These are phyloP conservation scores for Neofusicoccum cordaticola DNA, from an alignment of 2,329 filamentous ascomycete species.

Conservation along the genomic window DNA sequence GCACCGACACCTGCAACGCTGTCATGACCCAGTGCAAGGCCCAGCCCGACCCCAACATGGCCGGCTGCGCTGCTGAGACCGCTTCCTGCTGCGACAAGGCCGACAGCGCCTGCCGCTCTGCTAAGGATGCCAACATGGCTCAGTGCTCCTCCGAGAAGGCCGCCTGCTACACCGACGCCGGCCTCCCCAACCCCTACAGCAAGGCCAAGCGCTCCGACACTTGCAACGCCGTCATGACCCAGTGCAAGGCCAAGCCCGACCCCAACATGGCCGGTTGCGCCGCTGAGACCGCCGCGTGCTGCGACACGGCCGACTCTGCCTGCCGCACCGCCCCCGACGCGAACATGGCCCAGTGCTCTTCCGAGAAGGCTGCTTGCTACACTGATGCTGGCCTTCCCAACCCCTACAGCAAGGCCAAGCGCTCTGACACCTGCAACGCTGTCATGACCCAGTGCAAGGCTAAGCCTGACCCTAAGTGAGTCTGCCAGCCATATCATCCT, in stretches of 20 bases:
- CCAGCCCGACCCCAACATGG: not conserved
- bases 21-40: not conserved
- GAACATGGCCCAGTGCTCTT: not conserved
- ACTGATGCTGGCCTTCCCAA: not conserved
- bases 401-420: slow-evolving; percentile 5
- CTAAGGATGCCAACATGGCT: not conserved
- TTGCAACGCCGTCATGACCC: not conserved
- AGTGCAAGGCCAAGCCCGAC: not conserved
- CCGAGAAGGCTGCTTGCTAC: not conserved
- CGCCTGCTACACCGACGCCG: not conserved
- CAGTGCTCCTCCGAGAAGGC: not conserved
- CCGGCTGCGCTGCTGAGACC: not conserved
- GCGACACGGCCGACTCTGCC: not conserved
- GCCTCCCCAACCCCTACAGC: slow-evolving; percentile 5
- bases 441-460: not conserved
- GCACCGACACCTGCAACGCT: not conserved
- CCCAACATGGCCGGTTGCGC: not conserved
- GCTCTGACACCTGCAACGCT: not conserved
- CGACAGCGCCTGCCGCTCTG: not conserved
- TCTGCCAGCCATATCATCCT: no score
- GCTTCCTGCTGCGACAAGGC: not conserved
- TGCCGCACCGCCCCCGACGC: not conserved
- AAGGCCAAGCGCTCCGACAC: not conserved
- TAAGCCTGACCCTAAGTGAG: not conserved
- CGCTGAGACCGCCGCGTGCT: not conserved